Percentiles rank a stretch among this genome's conserved stretches.
phyloP scores from a whole-genome alignment of 2,329 filamentous ascomycete genomes.

The Apiospora saccharicola region DNA sequence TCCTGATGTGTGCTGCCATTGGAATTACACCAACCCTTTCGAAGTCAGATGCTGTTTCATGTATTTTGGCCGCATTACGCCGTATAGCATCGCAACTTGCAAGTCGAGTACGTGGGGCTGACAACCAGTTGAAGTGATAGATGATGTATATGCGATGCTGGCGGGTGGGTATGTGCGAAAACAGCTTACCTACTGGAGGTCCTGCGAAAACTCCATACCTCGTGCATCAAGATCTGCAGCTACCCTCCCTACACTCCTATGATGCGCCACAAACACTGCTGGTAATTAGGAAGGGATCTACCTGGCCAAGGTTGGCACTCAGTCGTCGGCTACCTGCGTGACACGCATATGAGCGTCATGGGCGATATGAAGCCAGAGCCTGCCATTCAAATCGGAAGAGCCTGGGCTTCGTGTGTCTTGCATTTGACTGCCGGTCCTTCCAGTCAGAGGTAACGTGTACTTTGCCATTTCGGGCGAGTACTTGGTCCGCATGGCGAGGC shows the following conservation, averaged over 20 bases:
- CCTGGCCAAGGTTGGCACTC: slow-evolving; percentile 44
- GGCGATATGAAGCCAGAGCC: slow-evolving; percentile 29
- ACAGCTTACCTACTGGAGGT: slow-evolving; percentile 15
- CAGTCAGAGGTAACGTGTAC: slow-evolving; percentile 15
- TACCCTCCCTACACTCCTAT: slow-evolving; percentile 55
- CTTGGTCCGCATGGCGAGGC: background rate
- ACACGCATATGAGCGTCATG: slow-evolving; percentile 42
- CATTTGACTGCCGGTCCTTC: slow-evolving; percentile 11
- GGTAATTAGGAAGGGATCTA: slow-evolving; percentile 50
- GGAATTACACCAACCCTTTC: background rate
- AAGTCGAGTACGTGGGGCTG: slow-evolving; percentile 7
- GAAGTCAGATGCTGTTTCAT: slow-evolving; percentile 19
- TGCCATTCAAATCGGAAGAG: slow-evolving; percentile 30
- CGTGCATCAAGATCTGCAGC: slow-evolving; percentile 55
- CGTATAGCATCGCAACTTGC: slow-evolving; percentile 5
- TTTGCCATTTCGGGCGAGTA: slow-evolving; percentile 16
- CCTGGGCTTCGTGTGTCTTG: slow-evolving; percentile 12
- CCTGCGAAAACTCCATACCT: slow-evolving; percentile 44
- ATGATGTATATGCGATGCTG: slow-evolving; percentile 8
- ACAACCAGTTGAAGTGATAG: background rate
- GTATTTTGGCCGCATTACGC: slow-evolving; percentile 6
- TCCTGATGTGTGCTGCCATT: slow-evolving; percentile 1
- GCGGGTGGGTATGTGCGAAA: slow-evolving; percentile 8
- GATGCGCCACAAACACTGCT: slow-evolving; percentile 56
- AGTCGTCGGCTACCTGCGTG: slow-evolving; percentile 52